phyloP scores from a whole-genome alignment of 2,329 filamentous ascomycete genomes.

The Fusarium aywerte region DNA sequence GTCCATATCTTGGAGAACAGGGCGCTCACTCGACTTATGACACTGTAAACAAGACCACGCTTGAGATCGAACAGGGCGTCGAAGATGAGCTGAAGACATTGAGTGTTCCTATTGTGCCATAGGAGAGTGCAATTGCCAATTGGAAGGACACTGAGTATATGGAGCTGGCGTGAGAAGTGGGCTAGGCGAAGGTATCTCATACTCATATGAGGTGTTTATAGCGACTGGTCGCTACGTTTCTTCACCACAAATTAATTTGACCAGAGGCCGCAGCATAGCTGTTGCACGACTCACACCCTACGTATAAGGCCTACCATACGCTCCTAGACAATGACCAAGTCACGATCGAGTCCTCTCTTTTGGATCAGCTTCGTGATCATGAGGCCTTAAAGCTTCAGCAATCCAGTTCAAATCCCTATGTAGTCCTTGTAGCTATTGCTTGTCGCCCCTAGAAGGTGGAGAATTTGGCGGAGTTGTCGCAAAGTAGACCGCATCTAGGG shows the following conservation, averaged over 20 bases:
- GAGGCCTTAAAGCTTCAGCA: too few species aligned
- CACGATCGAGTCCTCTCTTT: too few species aligned
- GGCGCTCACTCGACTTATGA: slow-evolving; percentile 31
- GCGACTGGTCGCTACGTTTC: too few species aligned
- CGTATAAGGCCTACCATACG: too few species aligned
- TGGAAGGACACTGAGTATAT: slow-evolving; percentile 1
- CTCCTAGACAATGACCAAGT: too few species aligned
- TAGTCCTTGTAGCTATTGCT: background rate
- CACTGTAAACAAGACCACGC: background rate
- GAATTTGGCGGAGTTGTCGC: too few species aligned
- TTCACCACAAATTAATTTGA: too few species aligned
- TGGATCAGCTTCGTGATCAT: too few species aligned
- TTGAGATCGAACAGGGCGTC: slow-evolving; percentile 10
- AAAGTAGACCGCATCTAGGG: background rate
- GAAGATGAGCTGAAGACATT: slow-evolving; percentile 6
- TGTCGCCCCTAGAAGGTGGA: background rate
- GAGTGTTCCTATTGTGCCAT: slow-evolving; percentile 5
- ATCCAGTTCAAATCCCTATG: background rate
- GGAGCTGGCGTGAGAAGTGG: background rate
- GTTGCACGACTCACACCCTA: too few species aligned
- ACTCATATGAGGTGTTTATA: too few species aligned
- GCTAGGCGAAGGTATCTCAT: too few species aligned
- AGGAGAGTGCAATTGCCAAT: background rate
- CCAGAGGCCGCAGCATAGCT: too few species aligned
- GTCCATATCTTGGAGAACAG: slow-evolving; percentile 13